A percentile compares a stretch with the other conserved stretches of the same genome.
These are phyloP conservation scores for Casaregolazyma suthepensis DNA, from an alignment of 1,139 yeast genomes.

Conservation along the genomic window DNA sequence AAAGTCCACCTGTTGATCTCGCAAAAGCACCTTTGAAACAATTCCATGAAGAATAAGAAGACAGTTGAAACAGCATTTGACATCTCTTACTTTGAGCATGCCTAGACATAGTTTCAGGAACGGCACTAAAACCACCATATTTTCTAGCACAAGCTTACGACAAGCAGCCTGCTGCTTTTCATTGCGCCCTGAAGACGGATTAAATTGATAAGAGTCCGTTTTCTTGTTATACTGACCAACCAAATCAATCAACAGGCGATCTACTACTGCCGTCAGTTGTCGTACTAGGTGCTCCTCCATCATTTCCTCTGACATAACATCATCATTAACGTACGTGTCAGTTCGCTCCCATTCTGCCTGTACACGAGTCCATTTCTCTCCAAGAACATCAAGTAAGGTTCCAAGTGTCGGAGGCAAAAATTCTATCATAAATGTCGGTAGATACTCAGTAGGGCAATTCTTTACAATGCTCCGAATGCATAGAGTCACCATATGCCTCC, in stretches of 20 bases:
- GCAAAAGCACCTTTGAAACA: slow-evolving; percentile 56
- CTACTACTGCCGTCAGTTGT: slow-evolving; percentile 92
- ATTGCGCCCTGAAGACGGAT: slow-evolving; percentile 1
- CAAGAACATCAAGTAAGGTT: slow-evolving; percentile 66
- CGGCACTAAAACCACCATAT: slow-evolving; percentile 68
- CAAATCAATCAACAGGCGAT: slow-evolving; percentile 77
- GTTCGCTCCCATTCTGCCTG: neutral
- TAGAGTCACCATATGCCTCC: slow-evolving; percentile 93
- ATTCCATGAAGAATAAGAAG: slow-evolving; percentile 72
- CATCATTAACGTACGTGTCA: slow-evolving; percentile 51
- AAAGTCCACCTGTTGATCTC: slow-evolving; percentile 72
- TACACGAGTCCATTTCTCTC: slow-evolving; percentile 68
- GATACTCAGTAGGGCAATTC: slow-evolving; percentile 73
- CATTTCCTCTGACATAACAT: slow-evolving; percentile 91
- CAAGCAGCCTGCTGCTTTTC: slow-evolving; percentile 37
- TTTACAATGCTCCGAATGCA: slow-evolving; percentile 82
- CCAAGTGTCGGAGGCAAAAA: slow-evolving; percentile 70
- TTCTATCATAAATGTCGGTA: slow-evolving; percentile 64
- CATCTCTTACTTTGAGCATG: slow-evolving; percentile 75
- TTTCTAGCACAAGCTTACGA: slow-evolving; percentile 57
- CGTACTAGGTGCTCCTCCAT: slow-evolving; percentile 93
- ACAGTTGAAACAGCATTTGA: slow-evolving; percentile 87
- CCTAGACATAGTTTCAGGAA: slow-evolving; percentile 71
- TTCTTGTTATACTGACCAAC: slow-evolving; percentile 55
- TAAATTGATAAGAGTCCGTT: slow-evolving; percentile 8